Percentiles rank a stretch among this genome's conserved stretches.
These are phyloP conservation scores for Herpetomonas samuelpessoai DNA, from an alignment of 208 protist species.

Conservation along the genomic window DNA sequence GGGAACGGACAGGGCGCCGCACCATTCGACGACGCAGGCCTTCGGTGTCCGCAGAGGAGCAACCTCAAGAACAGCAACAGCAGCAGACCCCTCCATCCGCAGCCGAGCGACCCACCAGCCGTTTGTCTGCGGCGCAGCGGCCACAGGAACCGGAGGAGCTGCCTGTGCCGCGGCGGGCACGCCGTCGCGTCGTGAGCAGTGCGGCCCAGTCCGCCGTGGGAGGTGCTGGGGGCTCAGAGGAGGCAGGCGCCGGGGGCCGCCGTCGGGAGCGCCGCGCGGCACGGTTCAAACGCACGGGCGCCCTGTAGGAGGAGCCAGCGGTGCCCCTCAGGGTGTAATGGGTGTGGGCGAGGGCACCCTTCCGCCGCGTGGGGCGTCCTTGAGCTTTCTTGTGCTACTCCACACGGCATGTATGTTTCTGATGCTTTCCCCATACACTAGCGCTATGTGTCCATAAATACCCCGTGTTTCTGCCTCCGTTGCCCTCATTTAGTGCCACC, in stretches of 20 bases:
- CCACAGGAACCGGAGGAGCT: neutral
- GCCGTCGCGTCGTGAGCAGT: slow-evolving; percentile 5
- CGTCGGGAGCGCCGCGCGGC: slow-evolving; percentile 29
- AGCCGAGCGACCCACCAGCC: neutral
- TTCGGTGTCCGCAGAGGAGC: too few species aligned
- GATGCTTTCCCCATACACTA: too few species aligned
- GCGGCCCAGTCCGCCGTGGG: neutral
- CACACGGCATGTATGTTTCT: too few species aligned
- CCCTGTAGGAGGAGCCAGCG: slow-evolving; percentile 12
- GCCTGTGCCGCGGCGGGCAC: slow-evolving; percentile 12
- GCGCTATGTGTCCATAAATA: too few species aligned
- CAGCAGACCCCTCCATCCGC: neutral
- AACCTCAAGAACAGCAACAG: neutral
- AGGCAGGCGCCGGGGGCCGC: slow-evolving; percentile 2
- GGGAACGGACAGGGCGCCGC: too few species aligned
- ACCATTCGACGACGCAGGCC: neutral
- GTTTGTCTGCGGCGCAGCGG: neutral
- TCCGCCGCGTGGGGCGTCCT: too few species aligned
- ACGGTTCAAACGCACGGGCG: slow-evolving; percentile 28
- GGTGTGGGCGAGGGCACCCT: too few species aligned
- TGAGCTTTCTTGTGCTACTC: too few species aligned
- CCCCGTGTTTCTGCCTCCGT: too few species aligned
- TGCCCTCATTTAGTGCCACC: too few species aligned
- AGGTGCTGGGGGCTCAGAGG: neutral
- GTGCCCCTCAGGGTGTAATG: neutral